A percentile compares a stretch with the other conserved stretches of the same genome.
Conservation (phyloP, 768 basidiomycete species). For the Calocybe gangraenosa region DNA sequence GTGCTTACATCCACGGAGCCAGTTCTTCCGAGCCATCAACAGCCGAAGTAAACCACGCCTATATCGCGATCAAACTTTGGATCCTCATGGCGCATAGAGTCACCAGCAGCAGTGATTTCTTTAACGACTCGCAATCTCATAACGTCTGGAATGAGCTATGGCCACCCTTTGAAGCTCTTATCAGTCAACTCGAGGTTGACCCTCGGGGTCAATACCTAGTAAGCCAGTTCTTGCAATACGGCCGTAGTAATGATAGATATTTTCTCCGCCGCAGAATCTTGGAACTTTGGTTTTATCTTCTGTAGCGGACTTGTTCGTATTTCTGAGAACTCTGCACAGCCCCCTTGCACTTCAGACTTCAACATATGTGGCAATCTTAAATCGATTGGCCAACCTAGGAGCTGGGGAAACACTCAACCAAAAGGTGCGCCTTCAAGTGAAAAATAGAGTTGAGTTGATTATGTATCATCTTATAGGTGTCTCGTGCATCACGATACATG, state of each 20-base stretch:
- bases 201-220: conserved; percentile 38
- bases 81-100: conserved; percentile 49
- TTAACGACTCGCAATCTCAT: conserved; percentile 27
- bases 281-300: conserved; percentile 54
- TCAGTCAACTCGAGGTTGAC: conserved; percentile 46
- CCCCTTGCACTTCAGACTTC: conserved; percentile 52
- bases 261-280: conserved; percentile 42
- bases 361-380: conserved; percentile 44
- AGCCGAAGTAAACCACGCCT: conserved; percentile 64
- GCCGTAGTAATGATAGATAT: conserved; percentile 2
- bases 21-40: conserved; percentile 39
- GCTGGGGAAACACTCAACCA: conserved; percentile 43
- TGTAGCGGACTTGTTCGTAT: conserved; percentile 61
- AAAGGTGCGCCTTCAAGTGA: conserved; percentile 37
- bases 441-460: conserved; percentile 3
- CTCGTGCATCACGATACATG: conserved; percentile 48
- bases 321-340: conserved; percentile 52
- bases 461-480: conserved; percentile 35
- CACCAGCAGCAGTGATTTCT: conserved; percentile 21
- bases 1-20: conserved; percentile 32
- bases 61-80: conserved; percentile 70
- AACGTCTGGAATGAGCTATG: conserved; percentile 75
- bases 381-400: conserved; percentile 42
- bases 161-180: conserved; percentile 60
- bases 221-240: conserved; percentile 13